phyloP scores from a whole-genome alignment of 139 green algal species.

The Chlamydomonas schloesseri region DNA sequence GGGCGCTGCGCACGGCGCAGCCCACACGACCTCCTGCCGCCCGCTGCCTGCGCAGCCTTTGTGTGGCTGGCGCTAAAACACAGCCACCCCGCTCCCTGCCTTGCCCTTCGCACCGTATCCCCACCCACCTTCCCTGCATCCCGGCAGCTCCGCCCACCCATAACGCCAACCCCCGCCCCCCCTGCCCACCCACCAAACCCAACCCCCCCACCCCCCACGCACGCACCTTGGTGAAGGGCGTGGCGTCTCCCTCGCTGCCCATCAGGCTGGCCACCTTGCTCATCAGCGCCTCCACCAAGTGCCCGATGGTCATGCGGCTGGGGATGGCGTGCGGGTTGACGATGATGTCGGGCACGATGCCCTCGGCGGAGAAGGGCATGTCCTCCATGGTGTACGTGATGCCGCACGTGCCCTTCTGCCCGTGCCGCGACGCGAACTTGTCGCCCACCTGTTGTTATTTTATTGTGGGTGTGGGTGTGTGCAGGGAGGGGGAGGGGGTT shows the following conservation, averaged over 20 bases:
- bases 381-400: slow-evolving; percentile 97
- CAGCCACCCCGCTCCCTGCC: no score
- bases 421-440: slow-evolving; percentile 97
- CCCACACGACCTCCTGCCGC: no score
- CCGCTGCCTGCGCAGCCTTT: no score
- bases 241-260: slow-evolving; percentile 97
- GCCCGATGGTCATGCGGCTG: slow-evolving; percentile 99
- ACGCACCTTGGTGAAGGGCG: slow-evolving; percentile 91
- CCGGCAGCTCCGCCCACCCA: no score
- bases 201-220: no score
- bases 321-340: slow-evolving; percentile 99
- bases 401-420: slow-evolving; percentile 97
- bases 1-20: no score
- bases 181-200: no score
- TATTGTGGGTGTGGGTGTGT: background rate
- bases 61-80: no score
- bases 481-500: background rate
- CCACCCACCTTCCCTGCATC: no score
- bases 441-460: slow-evolving; percentile 90
- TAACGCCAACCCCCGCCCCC: no score
- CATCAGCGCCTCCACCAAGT: slow-evolving; percentile 98
- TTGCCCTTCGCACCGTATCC: no score
- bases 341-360: slow-evolving; percentile 96
- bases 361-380: slow-evolving; percentile 88
- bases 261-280: slow-evolving; percentile 91